Evolutionary conservation across 768 basidiomycete species (phyloP).

Genomic region (Leucocoprinus birnbaumii): DNA sequence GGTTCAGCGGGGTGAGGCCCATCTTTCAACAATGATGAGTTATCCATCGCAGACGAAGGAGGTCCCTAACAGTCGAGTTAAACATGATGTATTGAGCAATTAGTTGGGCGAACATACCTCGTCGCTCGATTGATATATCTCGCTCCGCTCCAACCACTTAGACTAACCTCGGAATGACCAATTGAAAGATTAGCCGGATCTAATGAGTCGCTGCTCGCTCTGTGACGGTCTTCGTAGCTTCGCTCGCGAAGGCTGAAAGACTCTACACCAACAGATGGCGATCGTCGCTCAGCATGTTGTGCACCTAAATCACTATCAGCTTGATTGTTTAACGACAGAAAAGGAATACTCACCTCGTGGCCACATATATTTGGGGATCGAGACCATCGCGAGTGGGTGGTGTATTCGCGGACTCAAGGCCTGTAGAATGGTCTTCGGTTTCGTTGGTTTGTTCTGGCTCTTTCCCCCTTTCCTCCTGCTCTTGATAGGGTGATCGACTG

Average conservation of each 20-base stretch:
- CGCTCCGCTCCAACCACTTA: slow-evolving; percentile 12
- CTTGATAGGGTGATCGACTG: slow-evolving; percentile 32
- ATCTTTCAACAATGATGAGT: slow-evolving; percentile 4
- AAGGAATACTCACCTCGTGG: slow-evolving; percentile 18
- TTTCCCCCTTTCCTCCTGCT: slow-evolving; percentile 26
- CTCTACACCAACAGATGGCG: slow-evolving; percentile 21
- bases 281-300: slow-evolving; percentile 10
- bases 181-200: slow-evolving; percentile 26
- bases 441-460: slow-evolving; percentile 22
- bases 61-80: not conserved
- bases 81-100: not conserved
- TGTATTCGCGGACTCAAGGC: too few species aligned
- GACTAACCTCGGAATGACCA: slow-evolving; percentile 25
- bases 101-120: not conserved
- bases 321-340: not conserved
- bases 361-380: slow-evolving; percentile 31
- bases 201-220: slow-evolving; percentile 22
- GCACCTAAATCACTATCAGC: slow-evolving; percentile 12
- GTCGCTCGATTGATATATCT: slow-evolving; percentile 9
- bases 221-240: slow-evolving; percentile 17
- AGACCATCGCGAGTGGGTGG: slow-evolving; percentile 18
- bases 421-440: slow-evolving; percentile 25
- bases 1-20: not conserved
- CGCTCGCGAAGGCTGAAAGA: slow-evolving; percentile 25
- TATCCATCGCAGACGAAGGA: not conserved